Base-by-base conservation (phyloP, 1,139 yeast genomes). In the Blastobotrys indianensis region DNA sequence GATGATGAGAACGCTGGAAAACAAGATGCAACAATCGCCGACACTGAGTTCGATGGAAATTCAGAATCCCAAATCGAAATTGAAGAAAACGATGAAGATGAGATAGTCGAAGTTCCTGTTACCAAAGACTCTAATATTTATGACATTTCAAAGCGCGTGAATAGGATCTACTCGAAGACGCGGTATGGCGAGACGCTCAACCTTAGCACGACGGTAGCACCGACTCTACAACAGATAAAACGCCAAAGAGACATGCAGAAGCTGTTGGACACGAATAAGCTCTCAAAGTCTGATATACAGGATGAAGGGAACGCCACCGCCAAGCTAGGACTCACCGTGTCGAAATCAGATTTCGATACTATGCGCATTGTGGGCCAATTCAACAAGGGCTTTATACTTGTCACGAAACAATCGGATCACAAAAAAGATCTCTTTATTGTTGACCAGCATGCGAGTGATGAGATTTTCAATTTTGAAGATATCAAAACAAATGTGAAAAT, bases 391-490 rank as follows among this genome's bases (percentile, higher is more conserved):
- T 92, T 92, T 59, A 86, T 92, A 13, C 65, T 92, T 30, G 94
- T 85, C 0, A 75, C 79, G 1, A 68, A 76, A 45, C 53, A 57
- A 4, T 52, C 58, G n/a, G 49, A 64, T n/a, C 43, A 54, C n/a
- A 65, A 64, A 10, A 66, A 67, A 36, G 87, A 86, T 59, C 61
- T 92, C 37, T 88, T 92, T 57, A 90, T 92, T 38, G 75, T 92
- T 41, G 99, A 92, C 62, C 99, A 92, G 64, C 99, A 92, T 67
- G 98, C 98, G 0, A 85, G 95, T 53, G 98, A 92, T 65, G 99
- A 92, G 60, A 92, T 88, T 58, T 86, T 60, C 66, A 92, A 92
- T 63, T 92, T 86, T 68, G 98, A 94, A 62, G 71, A 70, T 44
- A 67, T 87, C 15, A 79, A 77, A 50, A 61, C 65, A 25, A 73